Percentiles rank a stretch among this genome's conserved stretches.
Conservation (phyloP, 2,329 filamentous ascomycete species). For the Fusarium tanahbumbuense region DNA sequence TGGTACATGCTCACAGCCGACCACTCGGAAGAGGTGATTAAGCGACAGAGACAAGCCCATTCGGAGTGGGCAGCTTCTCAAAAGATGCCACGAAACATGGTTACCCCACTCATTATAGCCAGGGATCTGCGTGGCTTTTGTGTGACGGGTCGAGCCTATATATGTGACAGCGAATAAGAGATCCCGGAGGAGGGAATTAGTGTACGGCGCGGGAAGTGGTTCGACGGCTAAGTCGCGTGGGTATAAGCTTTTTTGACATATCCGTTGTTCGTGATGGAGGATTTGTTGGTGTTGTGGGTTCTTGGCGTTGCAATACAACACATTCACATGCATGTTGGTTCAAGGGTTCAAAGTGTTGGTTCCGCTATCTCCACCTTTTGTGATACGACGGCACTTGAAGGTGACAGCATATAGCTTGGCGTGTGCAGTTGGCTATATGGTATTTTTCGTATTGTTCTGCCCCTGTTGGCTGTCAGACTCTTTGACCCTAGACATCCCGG, state of each 20-base stretch:
- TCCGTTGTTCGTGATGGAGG: neutral
- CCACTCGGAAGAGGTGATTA: neutral
- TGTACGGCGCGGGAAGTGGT: neutral
- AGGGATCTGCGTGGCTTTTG: neutral
- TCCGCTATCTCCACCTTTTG: neutral
- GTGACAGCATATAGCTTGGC: neutral
- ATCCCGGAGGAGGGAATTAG: neutral
- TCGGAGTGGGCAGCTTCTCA: conserved; percentile 9
- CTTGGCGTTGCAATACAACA: neutral
- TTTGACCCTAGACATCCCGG: neutral
- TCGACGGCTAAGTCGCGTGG: neutral
- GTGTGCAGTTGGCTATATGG: neutral
- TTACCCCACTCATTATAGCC: neutral
- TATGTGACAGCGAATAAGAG: neutral
- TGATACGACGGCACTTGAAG: neutral
- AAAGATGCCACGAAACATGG: conserved; percentile 7
- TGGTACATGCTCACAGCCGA: neutral
- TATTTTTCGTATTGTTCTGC: neutral
- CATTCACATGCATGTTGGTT: neutral
- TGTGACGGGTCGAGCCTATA: neutral
- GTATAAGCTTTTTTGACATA: neutral
- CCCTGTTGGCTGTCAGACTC: neutral
- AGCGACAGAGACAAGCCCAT: conserved; percentile 10
- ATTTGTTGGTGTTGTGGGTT: neutral
- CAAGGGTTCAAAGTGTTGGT: neutral